These are phyloP conservation scores for Mariannaea sp. DNA, from an alignment of 2,329 filamentous ascomycete genomes.

Conservation along the genomic window DNA sequence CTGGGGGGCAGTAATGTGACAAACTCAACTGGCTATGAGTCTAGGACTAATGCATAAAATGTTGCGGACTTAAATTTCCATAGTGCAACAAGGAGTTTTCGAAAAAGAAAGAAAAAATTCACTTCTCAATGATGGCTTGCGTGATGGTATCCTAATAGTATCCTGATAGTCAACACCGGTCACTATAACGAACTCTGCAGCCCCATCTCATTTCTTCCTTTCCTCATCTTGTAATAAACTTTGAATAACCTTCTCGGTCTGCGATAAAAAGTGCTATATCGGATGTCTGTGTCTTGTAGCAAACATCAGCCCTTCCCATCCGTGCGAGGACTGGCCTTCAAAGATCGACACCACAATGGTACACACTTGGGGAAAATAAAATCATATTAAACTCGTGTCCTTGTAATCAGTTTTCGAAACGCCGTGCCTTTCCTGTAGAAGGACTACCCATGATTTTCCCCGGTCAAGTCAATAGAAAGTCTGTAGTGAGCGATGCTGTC, in stretches of 20 bases:
- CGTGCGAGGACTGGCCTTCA: too few relatives aligned
- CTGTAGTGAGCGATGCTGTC: neutral
- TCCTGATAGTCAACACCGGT: too few relatives aligned
- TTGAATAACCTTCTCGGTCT: too few relatives aligned
- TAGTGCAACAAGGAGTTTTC: slow-evolving; percentile 1
- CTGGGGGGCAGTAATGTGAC: neutral
- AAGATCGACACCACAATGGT: too few relatives aligned
- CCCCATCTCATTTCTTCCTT: too few relatives aligned
- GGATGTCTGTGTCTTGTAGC: too few relatives aligned
- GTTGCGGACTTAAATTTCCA: neutral
- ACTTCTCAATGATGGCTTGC: neutral
- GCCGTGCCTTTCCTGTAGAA: slow-evolving; percentile 28
- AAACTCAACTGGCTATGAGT: neutral
- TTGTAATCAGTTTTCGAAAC: slow-evolving; percentile 24
- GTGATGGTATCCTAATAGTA: too few relatives aligned
- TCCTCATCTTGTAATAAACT: too few relatives aligned
- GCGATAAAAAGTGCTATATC: too few relatives aligned
- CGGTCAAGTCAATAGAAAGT: neutral
- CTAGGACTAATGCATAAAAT: neutral
- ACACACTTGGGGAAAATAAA: too few relatives aligned
- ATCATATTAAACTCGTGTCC: neutral
- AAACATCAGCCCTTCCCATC: too few relatives aligned
- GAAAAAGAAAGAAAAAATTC: neutral
- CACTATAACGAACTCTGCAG: too few relatives aligned
- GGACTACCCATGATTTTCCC: slow-evolving; percentile 5